Conservation (phyloP, 2,329 filamentous ascomycete genomes). For the Stagonosporopsis vannaccii region DNA sequence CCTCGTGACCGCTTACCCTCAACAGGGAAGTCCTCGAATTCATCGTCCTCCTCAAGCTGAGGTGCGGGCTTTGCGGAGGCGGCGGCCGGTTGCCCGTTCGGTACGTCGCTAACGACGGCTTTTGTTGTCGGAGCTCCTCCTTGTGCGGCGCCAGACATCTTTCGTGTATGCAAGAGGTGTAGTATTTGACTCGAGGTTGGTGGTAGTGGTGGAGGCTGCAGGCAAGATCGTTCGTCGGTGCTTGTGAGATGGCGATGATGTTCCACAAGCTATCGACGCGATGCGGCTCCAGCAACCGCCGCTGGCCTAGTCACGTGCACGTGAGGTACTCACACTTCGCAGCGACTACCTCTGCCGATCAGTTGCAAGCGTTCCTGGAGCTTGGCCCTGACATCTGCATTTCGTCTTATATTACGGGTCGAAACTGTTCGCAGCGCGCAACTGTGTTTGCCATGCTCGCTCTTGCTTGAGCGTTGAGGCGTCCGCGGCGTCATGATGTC, state of each 20-base stretch:
- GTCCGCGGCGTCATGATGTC: slow-evolving; percentile 8
- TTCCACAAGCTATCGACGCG: slow-evolving; percentile 9
- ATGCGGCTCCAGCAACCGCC: slow-evolving; percentile 12
- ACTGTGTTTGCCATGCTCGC: background rate
- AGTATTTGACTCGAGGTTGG: background rate
- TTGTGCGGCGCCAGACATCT: slow-evolving; percentile 59
- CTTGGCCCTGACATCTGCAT: slow-evolving; percentile 7
- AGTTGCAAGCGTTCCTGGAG: background rate
- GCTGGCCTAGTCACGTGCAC: slow-evolving; percentile 11
- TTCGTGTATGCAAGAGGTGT: slow-evolving; percentile 7
- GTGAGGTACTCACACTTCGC: slow-evolving; percentile 2
- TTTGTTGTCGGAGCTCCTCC: slow-evolving; percentile 51
- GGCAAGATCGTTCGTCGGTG: background rate
- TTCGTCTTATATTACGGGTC: background rate
- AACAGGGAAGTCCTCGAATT: slow-evolving; percentile 98
- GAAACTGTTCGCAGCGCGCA: background rate
- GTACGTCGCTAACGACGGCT: slow-evolving; percentile 36
- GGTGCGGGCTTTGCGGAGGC: slow-evolving; percentile 62
- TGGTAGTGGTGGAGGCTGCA: background rate
- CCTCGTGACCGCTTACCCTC: slow-evolving; percentile 69
- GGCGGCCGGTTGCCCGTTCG: slow-evolving; percentile 29
- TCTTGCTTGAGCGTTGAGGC: background rate
- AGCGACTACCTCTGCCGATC: slow-evolving; percentile 1
- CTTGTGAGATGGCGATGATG: slow-evolving; percentile 14
- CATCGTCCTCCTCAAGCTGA: slow-evolving; percentile 93